Percentiles rank a stretch among this genome's conserved stretches.
phyloP scores from a whole-genome alignment of 2,329 filamentous ascomycete genomes.

The Stachybotrys echinatus region DNA sequence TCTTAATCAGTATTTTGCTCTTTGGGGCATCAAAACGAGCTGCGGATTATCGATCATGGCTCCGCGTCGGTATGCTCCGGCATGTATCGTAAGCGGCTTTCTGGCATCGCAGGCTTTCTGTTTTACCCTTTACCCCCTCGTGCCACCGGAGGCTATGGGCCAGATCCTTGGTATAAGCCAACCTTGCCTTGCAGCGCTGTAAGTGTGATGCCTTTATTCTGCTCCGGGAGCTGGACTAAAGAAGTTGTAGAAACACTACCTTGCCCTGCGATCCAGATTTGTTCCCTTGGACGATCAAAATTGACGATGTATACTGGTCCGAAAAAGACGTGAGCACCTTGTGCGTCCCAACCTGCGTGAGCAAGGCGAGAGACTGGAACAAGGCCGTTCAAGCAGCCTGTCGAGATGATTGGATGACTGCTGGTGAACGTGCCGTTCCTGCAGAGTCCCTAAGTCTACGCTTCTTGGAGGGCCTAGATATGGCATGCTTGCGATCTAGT shows the following conservation, averaged over 20 bases:
- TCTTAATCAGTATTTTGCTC: background rate
- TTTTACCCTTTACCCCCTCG: background rate
- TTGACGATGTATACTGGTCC: background rate
- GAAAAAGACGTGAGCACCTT: background rate
- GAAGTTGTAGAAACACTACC: background rate
- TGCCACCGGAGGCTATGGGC: background rate
- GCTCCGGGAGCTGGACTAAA: background rate
- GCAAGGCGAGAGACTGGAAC: background rate
- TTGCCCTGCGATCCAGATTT: background rate
- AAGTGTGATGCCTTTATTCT: background rate
- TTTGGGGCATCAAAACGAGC: background rate
- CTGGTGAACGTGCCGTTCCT: slow-evolving; percentile 3
- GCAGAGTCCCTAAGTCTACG: slow-evolving; percentile 5
- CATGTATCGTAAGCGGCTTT: background rate
- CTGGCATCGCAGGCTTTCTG: background rate
- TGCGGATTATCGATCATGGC: background rate
- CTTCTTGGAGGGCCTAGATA: slow-evolving; percentile 1
- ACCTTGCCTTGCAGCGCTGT: background rate
- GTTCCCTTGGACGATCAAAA: background rate
- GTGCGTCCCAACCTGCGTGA: background rate
- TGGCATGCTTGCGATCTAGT: background rate
- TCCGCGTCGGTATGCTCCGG: background rate
- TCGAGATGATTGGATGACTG: background rate
- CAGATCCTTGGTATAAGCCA: background rate
- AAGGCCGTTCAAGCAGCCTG: background rate